A percentile compares a stretch with the other conserved stretches of the same genome.
These are phyloP conservation scores for Gliomastix tumulicola DNA, from an alignment of 2,329 filamentous ascomycete genomes.

Conservation along the genomic window DNA sequence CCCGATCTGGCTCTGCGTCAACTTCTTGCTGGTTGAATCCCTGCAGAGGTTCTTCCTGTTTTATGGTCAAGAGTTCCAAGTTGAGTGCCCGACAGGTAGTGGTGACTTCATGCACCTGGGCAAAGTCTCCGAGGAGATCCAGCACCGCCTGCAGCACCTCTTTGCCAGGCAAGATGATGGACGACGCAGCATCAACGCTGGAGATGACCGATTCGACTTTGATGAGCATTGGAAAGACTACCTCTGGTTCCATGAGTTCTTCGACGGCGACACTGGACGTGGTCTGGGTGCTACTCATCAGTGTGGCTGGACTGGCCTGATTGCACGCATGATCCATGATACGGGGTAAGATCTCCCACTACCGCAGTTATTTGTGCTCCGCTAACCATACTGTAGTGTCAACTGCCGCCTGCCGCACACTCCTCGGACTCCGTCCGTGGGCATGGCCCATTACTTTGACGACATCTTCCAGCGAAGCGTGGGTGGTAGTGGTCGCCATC, in stretches of 20 bases:
- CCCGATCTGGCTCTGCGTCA: constrained; percentile 93
- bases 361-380: background rate
- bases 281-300: constrained; percentile 91
- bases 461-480: constrained; percentile 61
- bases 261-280: constrained; percentile 84
- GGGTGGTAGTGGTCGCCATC: constrained; percentile 25
- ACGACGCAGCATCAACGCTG: constrained; percentile 79
- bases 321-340: constrained; percentile 96
- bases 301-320: constrained; percentile 92
- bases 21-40: constrained; percentile 89
- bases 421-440: constrained; percentile 75
- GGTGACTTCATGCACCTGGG: constrained; percentile 94
- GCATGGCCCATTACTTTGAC: constrained; percentile 91
- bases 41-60: constrained; percentile 95
- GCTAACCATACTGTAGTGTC: constrained; percentile 42
- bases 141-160: constrained; percentile 88
- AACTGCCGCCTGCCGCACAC: constrained; percentile 90
- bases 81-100: constrained; percentile 90
- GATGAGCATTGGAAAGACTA: constrained; percentile 81
- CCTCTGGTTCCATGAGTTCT: constrained; percentile 96
- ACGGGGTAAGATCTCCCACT: constrained; percentile 63
- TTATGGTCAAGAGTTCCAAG: constrained; percentile 80
- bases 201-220: constrained; percentile 80
- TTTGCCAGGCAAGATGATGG: constrained; percentile 81
- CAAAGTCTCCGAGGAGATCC: constrained; percentile 89